A percentile compares a stretch with the other conserved stretches of the same genome.
phyloP scores from a whole-genome alignment of 371 early-diverging fungal genomes.

The Hamiltosporidium tvaerminnensis region DNA sequence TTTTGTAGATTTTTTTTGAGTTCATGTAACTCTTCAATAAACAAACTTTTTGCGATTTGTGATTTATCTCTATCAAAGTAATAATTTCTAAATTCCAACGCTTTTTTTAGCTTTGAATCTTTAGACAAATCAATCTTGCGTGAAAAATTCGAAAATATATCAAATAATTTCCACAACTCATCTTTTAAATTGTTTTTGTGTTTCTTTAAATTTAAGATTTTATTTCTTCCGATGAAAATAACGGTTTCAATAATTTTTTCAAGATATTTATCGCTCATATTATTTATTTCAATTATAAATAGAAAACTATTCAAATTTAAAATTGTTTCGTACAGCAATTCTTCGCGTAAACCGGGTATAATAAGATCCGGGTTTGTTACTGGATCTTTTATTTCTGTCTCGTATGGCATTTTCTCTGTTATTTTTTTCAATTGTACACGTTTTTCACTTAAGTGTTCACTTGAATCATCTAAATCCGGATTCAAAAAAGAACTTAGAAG shows the following conservation, averaged over 20 bases:
- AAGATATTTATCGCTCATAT: background rate
- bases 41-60: conserved; percentile 20
- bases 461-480: too few relatives aligned
- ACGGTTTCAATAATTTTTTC: background rate
- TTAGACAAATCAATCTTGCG: background rate
- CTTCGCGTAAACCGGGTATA: background rate
- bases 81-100: conserved; percentile 17
- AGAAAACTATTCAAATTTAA: background rate
- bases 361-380: background rate
- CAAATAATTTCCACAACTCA: background rate
- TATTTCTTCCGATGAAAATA: background rate
- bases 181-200: background rate
- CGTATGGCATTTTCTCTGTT: background rate
- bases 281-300: background rate
- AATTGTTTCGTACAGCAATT: background rate
- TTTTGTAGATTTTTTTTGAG: conserved; percentile 1
- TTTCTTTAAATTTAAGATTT: background rate
- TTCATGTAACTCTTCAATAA: conserved; percentile 3
- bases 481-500: too few relatives aligned
- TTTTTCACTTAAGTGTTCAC: background rate
- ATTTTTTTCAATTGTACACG: background rate
- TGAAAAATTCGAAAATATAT: background rate
- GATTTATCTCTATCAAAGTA: conserved; percentile 23
- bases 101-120: conserved; percentile 1
- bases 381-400: background rate